Conservation (phyloP, 306 rosid genomes). For the Alnus glutinosa region DNA sequence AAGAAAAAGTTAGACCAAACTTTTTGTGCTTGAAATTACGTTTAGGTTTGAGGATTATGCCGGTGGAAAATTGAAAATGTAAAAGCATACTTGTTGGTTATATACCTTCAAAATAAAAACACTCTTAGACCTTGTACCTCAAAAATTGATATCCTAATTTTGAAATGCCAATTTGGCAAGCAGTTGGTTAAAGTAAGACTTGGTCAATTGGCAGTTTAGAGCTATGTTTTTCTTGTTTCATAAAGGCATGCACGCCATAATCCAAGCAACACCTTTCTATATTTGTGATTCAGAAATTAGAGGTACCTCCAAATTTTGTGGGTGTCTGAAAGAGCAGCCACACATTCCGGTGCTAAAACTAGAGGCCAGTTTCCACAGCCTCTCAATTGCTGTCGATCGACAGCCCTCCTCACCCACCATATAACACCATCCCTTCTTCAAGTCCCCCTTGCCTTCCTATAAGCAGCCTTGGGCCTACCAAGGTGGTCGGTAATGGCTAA, state of each 20-base stretch:
- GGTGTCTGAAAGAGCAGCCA: constrained; percentile 26
- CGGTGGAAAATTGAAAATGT: no score
- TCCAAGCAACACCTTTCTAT: constrained; percentile 5
- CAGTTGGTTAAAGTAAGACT: constrained; percentile 21
- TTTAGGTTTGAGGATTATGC: no score
- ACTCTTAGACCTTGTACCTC: background rate
- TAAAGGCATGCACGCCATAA: constrained; percentile 5
- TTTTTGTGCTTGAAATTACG: no score
- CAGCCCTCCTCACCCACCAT: constrained; percentile 19
- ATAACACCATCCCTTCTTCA: constrained; percentile 21
- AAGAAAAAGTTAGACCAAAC: no score
- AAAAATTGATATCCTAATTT: background rate
- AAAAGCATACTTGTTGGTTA: no score
- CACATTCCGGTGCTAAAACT: constrained; percentile 28
- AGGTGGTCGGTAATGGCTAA: constrained; percentile 46
- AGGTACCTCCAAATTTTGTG: constrained; percentile 29
- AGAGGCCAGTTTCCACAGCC: constrained; percentile 18
- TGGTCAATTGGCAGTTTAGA: constrained; percentile 31
- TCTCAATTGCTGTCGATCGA: constrained; percentile 8
- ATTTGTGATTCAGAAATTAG: constrained; percentile 15
- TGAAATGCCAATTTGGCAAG: constrained; percentile 14
- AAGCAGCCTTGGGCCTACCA: constrained; percentile 55
- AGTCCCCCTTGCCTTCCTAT: background rate
- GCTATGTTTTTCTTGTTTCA: background rate
- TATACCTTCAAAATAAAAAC: no score